Evolutionary conservation across 306 rosid genomes (phyloP).

Genomic region (Prunus persica): DNA sequence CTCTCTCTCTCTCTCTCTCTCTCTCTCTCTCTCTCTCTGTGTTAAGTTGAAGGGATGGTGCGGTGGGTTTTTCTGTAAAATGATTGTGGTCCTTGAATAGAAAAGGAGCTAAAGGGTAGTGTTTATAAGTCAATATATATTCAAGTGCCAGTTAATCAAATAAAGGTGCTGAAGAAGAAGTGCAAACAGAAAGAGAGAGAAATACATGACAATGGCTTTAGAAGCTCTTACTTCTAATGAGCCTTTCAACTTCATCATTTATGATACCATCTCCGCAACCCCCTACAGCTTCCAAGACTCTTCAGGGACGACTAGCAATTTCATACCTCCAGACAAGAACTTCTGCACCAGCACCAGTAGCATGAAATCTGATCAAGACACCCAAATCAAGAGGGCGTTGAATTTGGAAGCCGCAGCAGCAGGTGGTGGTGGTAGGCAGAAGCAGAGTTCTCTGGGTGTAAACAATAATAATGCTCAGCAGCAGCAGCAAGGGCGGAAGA

Average conservation of each 20-base stretch:
- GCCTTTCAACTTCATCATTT: constrained; percentile 65
- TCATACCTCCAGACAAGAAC: constrained; percentile 4
- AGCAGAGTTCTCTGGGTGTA: neutral
- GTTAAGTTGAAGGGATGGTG: neutral
- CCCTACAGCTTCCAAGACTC: constrained; percentile 41
- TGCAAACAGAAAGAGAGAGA: neutral
- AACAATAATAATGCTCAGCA: neutral
- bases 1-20: constrained; percentile 27
- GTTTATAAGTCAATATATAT: neutral
- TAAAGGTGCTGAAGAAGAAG: neutral
- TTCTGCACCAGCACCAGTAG: neutral
- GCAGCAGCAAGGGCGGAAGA: constrained; percentile 47
- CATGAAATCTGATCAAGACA: neutral
- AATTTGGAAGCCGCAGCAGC: neutral
- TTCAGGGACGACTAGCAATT: constrained; percentile 20
- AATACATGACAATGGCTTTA: constrained; percentile 45
- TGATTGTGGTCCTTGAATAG: constrained; percentile 13
- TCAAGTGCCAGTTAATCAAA: neutral
- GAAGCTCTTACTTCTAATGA: constrained; percentile 57
- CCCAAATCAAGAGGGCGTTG: no score
- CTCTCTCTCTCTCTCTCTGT: constrained; percentile 24
- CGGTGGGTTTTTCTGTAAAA: constrained; percentile 34
- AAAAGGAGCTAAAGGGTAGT: neutral
- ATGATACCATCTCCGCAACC: constrained; percentile 74
- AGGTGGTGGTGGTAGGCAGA: neutral